Base-by-base conservation (phyloP, 768 basidiomycete genomes). In the Kwoniella sp. region DNA sequence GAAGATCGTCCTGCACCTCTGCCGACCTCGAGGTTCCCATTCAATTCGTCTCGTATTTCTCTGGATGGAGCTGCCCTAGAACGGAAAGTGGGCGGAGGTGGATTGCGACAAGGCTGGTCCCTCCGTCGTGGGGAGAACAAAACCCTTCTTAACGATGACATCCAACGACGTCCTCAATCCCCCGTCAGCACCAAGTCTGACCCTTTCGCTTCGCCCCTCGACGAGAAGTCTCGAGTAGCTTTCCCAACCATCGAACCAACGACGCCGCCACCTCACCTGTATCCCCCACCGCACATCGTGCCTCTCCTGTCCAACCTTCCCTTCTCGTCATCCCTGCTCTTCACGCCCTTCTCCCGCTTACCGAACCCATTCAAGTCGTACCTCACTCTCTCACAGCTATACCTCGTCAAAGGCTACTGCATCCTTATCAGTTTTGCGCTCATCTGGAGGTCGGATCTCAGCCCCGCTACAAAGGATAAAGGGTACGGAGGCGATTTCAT, bases 281-380 rank as follows among this genome's bases (percentile, higher is more conserved):
- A 59, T 30, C 77, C 77, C 13, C 77, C 77, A 13, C 75, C 75
- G 1, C 73, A 75, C 45, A 61, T 73, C 45, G 55, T 55, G 1
- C 74, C 68, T 9, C 34, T 73, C 22, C 57, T 70, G 9, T 41
- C 58, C 41, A 22, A 69, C 48, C 60, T 77, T 15, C 77, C 77
- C 12, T 72, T 64, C 63, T 55, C 69, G 1, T 51, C 70, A 0
- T 54, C 54, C 12, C 57, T 73, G 20, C 61, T 70, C 15, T 64
- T 54, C 22, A 63, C 75, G 0, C 79, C 79, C 7, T 63, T 79
- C 25, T 34, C 74, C 2, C 56, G 59, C 1, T 60, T 79, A 12
- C 71, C 75, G 0, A 63, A 25, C 12, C 57, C 55, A 5, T 55
- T 73, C 53, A 61, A 50, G 7, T 70, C 77, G 2, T 69, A 67